Evolutionary conservation across 202 grass and related monocot genomes (phyloP).

Genomic region (Panicum hallii): DNA sequence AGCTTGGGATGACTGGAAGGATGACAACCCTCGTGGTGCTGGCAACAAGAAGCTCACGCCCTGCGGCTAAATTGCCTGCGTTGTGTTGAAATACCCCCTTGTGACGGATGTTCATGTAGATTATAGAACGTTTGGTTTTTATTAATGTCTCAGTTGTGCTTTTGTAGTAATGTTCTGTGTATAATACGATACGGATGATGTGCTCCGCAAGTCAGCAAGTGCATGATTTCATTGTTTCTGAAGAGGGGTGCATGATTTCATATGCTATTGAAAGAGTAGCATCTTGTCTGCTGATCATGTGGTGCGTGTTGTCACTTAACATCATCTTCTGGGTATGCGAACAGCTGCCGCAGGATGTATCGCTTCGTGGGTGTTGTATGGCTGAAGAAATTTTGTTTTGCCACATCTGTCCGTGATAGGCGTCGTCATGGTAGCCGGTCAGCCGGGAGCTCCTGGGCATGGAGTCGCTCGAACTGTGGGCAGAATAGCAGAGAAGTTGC

Average conservation of each 20-base stretch:
- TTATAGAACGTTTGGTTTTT: slow-evolving; percentile 1
- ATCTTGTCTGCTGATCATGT: too few species aligned
- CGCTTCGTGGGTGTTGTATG: too few species aligned
- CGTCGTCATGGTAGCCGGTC: not conserved
- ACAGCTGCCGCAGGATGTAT: too few species aligned
- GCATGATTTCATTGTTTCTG: not conserved
- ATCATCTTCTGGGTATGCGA: too few species aligned
- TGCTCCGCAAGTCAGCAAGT: not conserved
- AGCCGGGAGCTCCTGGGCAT: not conserved
- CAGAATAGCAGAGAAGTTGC: not conserved
- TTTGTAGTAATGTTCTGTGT: slow-evolving; percentile 9
- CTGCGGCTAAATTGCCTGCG: slow-evolving; percentile 53
- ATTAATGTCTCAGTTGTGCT: not conserved
- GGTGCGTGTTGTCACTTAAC: too few species aligned
- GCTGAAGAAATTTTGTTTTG: too few species aligned
- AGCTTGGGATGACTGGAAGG: slow-evolving; percentile 92
- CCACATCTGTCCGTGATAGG: not conserved
- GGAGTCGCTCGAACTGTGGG: not conserved
- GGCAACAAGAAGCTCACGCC: slow-evolving; percentile 97
- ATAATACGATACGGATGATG: not conserved
- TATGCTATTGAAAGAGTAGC: not conserved
- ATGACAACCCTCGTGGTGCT: slow-evolving; percentile 85
- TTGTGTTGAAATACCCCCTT: slow-evolving; percentile 6
- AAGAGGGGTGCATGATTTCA: not conserved
- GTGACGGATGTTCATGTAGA: slow-evolving; percentile 25